Evolutionary conservation across 2,329 filamentous ascomycete genomes (phyloP), one percentile per base, ranked within the genome.

Genomic region (Neoarthrinium moseri): DNA sequence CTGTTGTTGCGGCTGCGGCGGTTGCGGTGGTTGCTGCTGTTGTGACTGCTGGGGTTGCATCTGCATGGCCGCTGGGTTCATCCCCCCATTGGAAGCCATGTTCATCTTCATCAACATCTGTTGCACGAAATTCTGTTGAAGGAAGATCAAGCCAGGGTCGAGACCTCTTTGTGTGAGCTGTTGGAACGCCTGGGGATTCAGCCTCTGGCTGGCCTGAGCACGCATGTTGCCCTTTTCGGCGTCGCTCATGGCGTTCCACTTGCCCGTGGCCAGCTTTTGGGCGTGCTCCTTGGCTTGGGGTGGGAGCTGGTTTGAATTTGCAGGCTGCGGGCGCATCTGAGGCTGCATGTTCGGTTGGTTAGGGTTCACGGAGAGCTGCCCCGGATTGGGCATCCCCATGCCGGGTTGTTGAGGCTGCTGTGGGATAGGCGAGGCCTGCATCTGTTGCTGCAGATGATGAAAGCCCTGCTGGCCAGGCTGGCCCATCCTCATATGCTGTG

Each of bases 371-470:
- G 54, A 27, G 33, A 59, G 47, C 3, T 54, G 67, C 53, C 52
- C 71, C 49, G 56, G 65, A 48, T 63, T 73, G 29, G 58, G 64
- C 64, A 75, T 69, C 15, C 63, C 66, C 59, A 75, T 69, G 20
- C 57, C 62, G 48, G 70, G 66, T 40, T 64, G 63, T 34, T 63
- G 65, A 17, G 52, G 55, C 49, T 77, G 77, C 41, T 72, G 78
- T 8, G 74, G 69, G 20, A 81, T 71, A 29, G 72, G 73, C 1
- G 75, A 71, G 4, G 72, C 64, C 54, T 83, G 80, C 76, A 81
- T 80, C 45, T 72, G 76, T 45, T 80, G 78, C 48, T 81, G 79
- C 27, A 83, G 69, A 38, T 77, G 73, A 50, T 79, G 79, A 47
- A 84, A 83, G 1, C 70, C 73, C 54, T 74, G 78, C 49, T 77